Conservation (phyloP, 805 yeast species). For the Candida loeiensis region DNA sequence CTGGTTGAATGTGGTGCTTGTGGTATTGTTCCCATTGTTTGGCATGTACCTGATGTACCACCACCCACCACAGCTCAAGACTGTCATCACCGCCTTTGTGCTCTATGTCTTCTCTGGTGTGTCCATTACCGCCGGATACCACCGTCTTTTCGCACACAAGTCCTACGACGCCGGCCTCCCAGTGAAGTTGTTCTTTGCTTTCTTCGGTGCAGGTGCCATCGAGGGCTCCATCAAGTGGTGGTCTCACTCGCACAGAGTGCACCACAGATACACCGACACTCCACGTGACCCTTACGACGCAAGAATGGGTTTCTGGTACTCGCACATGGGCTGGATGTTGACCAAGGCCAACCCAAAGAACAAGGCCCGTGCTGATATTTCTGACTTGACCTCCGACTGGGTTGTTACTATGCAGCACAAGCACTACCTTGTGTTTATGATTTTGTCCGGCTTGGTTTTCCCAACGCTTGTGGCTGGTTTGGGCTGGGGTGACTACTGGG, state of each 20-base stretch:
- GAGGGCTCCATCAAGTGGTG: constrained; percentile 90
- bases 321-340: constrained; percentile 87
- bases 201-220: constrained; percentile 78
- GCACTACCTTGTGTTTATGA: constrained; percentile 64
- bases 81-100: constrained; percentile 51
- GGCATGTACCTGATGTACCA: constrained; percentile 48
- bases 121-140: constrained; percentile 83
- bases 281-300: constrained; percentile 84
- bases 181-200: constrained; percentile 60
- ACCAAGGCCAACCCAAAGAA: constrained; percentile 75
- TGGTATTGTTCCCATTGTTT: constrained; percentile 53
- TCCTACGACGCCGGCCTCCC: constrained; percentile 63
- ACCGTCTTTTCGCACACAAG: constrained; percentile 75
- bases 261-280: constrained; percentile 84
- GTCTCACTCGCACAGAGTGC: constrained; percentile 82
- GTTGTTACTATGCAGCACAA: constrained; percentile 78
- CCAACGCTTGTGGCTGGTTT: constrained; percentile 48
- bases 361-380: constrained; percentile 77
- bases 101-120: constrained; percentile 62
- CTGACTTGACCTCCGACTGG: constrained; percentile 74
- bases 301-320: constrained; percentile 76
- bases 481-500: constrained; percentile 41
- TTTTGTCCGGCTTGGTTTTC: constrained; percentile 55
- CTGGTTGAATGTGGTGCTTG: constrained; percentile 71
- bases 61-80: constrained; percentile 49